A percentile compares a stretch with the other conserved stretches of the same genome.
Evolutionary conservation across 2,329 filamentous ascomycete species (phyloP).

Genomic region (Endocalyx cinctus): DNA sequence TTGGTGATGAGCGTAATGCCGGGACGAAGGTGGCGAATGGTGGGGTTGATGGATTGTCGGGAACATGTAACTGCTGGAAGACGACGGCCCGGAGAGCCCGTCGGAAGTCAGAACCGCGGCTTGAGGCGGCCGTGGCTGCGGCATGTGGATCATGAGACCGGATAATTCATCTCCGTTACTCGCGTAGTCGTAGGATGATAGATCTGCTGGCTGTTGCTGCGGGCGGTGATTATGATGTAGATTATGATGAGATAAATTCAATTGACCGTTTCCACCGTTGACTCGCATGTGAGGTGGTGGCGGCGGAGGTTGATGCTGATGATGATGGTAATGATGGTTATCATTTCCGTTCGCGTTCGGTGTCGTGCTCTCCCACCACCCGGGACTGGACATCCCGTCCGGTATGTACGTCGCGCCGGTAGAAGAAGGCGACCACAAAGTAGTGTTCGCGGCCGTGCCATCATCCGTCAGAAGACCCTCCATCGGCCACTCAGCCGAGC

Average conservation of each 20-base stretch:
- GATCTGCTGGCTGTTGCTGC: slow-evolving; percentile 25
- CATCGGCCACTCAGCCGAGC: slow-evolving; percentile 28
- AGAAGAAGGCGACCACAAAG: slow-evolving; percentile 13
- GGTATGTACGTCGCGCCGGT: slow-evolving; percentile 12
- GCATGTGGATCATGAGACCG: slow-evolving; percentile 53
- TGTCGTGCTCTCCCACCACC: slow-evolving; percentile 21
- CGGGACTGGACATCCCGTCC: slow-evolving; percentile 14
- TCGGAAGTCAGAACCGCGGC: slow-evolving; percentile 32
- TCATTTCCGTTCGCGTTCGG: slow-evolving; percentile 2
- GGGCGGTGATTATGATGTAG: slow-evolving; percentile 1
- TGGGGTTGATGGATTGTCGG: slow-evolving; percentile 3
- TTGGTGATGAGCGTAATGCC: neutral
- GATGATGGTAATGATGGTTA: slow-evolving; percentile 2
- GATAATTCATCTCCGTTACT: slow-evolving; percentile 24
- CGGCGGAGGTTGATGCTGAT: too few relatives aligned
- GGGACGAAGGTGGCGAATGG: slow-evolving; percentile 3
- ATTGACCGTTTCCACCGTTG: neutral
- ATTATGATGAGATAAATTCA: slow-evolving; percentile 1
- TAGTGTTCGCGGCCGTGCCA: slow-evolving; percentile 6
- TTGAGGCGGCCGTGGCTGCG: slow-evolving; percentile 36
- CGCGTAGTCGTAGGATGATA: slow-evolving; percentile 28
- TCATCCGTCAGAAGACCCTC: slow-evolving; percentile 23
- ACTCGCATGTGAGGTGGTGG: too few relatives aligned
- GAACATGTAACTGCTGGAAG: neutral
- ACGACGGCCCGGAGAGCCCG: slow-evolving; percentile 14